These are phyloP conservation scores for Auricularia sp. DNA, from an alignment of 768 basidiomycete species.

Conservation along the genomic window DNA sequence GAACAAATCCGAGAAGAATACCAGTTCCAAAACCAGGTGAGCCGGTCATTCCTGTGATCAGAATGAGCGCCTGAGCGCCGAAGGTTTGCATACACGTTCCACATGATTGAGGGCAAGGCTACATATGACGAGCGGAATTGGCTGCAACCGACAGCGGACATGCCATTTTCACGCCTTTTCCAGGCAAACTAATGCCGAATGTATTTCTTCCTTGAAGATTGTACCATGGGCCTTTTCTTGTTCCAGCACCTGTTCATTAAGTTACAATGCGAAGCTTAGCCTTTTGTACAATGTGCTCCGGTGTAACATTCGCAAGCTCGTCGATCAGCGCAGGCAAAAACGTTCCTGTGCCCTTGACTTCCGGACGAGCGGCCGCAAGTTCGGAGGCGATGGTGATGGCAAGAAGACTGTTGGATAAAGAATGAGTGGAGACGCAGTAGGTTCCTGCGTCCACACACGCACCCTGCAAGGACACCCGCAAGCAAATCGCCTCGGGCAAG, in stretches of 20 bases:
- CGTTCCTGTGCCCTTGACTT: conserved; percentile 52
- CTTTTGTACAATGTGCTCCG: conserved; percentile 23
- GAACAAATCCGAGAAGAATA: conserved; percentile 87
- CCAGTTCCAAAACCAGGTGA: conserved; percentile 58
- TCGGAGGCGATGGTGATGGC: conserved; percentile 56
- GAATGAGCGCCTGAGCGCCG: background rate
- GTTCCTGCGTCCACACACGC: conserved; percentile 17
- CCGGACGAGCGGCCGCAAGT: conserved; percentile 36
- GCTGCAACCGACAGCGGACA: conserved; percentile 77
- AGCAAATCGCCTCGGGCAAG: conserved; percentile 74
- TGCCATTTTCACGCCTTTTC: conserved; percentile 57
- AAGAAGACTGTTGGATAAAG: conserved; percentile 33
- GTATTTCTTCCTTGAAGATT: no score
- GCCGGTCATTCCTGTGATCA: background rate
- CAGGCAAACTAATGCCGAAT: background rate
- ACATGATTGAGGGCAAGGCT: conserved; percentile 77
- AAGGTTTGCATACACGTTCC: conserved; percentile 85
- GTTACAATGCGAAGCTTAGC: conserved; percentile 21
- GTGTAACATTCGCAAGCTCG: conserved; percentile 35
- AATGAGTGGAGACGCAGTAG: background rate
- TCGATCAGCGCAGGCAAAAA: conserved; percentile 60
- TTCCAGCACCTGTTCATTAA: background rate
- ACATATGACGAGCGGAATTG: conserved; percentile 87
- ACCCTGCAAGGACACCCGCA: conserved; percentile 69
- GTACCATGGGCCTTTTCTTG: no score